A percentile compares a stretch with the other conserved stretches of the same genome.
Conservation (phyloP, 306 rosid species). For the Corylus heterophylla region DNA sequence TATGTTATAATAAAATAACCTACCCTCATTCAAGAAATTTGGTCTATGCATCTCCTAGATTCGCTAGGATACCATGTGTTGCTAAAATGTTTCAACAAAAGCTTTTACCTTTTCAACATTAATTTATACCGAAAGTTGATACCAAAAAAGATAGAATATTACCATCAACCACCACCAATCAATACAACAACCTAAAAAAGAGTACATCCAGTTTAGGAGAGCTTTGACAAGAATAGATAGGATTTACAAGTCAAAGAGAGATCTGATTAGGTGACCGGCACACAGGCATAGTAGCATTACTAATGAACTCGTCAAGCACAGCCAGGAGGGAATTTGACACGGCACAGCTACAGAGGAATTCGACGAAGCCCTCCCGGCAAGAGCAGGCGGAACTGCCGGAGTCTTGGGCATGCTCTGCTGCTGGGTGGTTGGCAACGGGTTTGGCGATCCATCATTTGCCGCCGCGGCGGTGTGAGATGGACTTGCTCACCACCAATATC, state of each 20-base stretch:
- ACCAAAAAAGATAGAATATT: neutral
- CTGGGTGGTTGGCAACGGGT: conserved; percentile 47
- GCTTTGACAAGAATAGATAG: conserved; percentile 5
- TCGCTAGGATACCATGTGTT: neutral
- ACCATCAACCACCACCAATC: conserved; percentile 5
- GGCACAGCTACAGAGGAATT: conserved; percentile 35
- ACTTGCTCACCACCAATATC: conserved; percentile 27
- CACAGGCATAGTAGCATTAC: conserved; percentile 10
- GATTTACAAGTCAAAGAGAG: conserved; percentile 33
- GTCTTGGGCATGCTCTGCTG: conserved; percentile 45
- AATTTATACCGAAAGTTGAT: neutral
- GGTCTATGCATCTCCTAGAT: neutral
- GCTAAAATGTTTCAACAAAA: neutral
- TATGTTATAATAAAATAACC: too few relatives aligned
- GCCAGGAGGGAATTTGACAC: conserved; percentile 10
- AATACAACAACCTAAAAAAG: conserved; percentile 20
- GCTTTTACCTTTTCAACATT: neutral
- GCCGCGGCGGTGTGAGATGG: conserved; percentile 32
- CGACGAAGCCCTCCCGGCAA: conserved; percentile 36
- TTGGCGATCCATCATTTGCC: conserved; percentile 38
- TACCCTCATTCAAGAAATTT: too few relatives aligned
- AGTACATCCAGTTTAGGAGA: neutral
- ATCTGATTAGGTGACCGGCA: conserved; percentile 22
- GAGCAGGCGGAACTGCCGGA: conserved; percentile 40
- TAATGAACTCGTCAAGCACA: conserved; percentile 21